phyloP scores from a whole-genome alignment of 2,329 filamentous ascomycete species.

The Botrytis porri region DNA sequence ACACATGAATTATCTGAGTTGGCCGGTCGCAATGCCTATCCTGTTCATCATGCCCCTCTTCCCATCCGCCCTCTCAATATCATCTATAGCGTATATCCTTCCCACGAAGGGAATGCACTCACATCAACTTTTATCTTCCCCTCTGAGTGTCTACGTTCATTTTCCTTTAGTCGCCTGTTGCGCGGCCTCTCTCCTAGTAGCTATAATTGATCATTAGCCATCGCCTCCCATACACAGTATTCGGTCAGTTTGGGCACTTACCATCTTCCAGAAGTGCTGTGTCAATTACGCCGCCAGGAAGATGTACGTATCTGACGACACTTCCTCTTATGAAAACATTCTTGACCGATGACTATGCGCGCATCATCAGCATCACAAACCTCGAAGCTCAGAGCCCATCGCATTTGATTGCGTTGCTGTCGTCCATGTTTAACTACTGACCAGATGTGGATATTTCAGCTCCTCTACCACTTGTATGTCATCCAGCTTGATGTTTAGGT shows the following conservation, averaged over 20 bases:
- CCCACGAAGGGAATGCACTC: background rate
- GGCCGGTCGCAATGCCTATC: background rate
- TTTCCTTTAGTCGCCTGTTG: slow-evolving; percentile 49
- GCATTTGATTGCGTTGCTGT: background rate
- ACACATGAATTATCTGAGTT: background rate
- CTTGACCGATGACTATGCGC: slow-evolving; percentile 62
- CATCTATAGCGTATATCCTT: background rate
- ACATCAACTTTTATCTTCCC: background rate
- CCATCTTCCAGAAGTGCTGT: slow-evolving; percentile 69
- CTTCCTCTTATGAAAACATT: slow-evolving; percentile 75
- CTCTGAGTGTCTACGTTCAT: slow-evolving; percentile 34
- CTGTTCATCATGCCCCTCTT: background rate
- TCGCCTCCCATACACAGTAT: background rate
- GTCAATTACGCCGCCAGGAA: slow-evolving; percentile 66
- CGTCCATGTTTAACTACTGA: slow-evolving; percentile 40
- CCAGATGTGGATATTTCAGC: slow-evolving; percentile 90
- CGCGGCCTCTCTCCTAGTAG: slow-evolving; percentile 44
- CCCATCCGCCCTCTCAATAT: background rate
- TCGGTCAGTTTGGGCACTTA: slow-evolving; percentile 37
- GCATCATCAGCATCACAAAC: slow-evolving; percentile 20
- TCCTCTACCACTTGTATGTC: slow-evolving; percentile 92
- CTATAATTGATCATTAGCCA: slow-evolving; percentile 26
- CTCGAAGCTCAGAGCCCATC: background rate
- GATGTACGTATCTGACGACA: slow-evolving; percentile 71
- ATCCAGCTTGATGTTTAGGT: slow-evolving; percentile 98